Percentiles rank a stretch among this genome's conserved stretches.
Evolutionary conservation across 768 basidiomycete genomes (phyloP).

Genomic region (Mycena capillaripes): DNA sequence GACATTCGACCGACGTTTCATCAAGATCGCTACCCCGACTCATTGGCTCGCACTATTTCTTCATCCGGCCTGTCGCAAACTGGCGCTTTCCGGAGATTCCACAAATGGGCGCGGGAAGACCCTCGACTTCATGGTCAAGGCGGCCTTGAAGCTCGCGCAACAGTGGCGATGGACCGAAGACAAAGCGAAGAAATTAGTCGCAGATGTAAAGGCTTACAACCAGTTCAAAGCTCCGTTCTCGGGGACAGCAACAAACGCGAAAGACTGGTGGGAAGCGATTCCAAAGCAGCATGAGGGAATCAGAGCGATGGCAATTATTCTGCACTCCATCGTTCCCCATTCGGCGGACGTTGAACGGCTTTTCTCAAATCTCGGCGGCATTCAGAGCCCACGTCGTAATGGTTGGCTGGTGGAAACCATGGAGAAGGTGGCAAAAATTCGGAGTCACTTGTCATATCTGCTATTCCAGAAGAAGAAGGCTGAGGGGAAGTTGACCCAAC

Average conservation of each 20-base stretch:
- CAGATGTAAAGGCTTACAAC: neutral
- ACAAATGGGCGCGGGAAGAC: neutral
- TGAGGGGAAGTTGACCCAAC: neutral
- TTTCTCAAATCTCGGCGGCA: neutral
- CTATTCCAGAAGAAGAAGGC: neutral
- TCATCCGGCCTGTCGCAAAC: neutral
- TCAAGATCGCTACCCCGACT: neutral
- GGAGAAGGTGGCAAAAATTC: neutral
- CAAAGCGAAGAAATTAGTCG: neutral
- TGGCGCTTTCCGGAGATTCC: neutral
- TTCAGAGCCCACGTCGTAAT: neutral
- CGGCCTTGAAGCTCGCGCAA: neutral
- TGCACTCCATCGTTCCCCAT: neutral
- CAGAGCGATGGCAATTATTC: neutral
- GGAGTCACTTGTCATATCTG: neutral
- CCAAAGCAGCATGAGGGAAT: neutral
- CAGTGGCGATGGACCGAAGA: neutral
- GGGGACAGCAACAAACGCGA: neutral
- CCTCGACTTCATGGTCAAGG: neutral
- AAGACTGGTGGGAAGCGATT: neutral
- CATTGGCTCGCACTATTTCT: slow-evolving; percentile 12
- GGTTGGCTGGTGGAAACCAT: neutral
- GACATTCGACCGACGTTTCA: slow-evolving; percentile 4
- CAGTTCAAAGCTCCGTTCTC: neutral
- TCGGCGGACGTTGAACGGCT: neutral